Base-by-base conservation (phyloP, 2,329 filamentous ascomycete species). In the Ilyonectria destructans region DNA sequence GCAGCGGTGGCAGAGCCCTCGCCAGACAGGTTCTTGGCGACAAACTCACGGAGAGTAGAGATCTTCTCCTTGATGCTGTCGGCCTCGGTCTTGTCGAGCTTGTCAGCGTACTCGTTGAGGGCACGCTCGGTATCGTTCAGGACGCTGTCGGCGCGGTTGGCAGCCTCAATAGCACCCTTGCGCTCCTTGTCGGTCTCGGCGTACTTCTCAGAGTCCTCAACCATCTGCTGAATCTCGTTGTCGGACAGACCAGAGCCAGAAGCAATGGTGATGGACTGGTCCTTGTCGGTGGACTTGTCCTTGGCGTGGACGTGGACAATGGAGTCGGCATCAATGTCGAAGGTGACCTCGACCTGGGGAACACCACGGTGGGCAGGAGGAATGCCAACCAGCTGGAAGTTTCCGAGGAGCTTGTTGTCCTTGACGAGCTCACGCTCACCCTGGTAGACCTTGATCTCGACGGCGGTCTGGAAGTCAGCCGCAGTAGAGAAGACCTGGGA, bases 361-460 rank as follows among this genome's bases (percentile, higher is more conserved):
- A 98, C 94, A 87, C 95, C 95, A 82, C 95, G 95, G 88, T 97
- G 95, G 64, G 96, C 96, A 77, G 96, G 96, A 66, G 96, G 96
- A 70, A 98, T 98, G 74, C 96, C 96, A 78, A 97, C 95, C 76
- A 98, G 93, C 90, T 98, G 95, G 93, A 98, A 98, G 93, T 98
- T 98, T 71, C 96, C 96, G 67, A 98, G 91, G 69, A 98, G 87
- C 90, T 98, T 98, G 93, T 98, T 98, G 87, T 98, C 96, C 81
- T 92, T 92, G 83, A 98, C 95, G 72, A 98, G 94, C 88, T 98
- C 95, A 93, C 96, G 96, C 90, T 98, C 96, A 89, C 96, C 96
- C 91, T 98, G 95, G 93, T 91, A 98, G 73, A 98, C 96, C 93
- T 98, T 98, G 89, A 98, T 98, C 89, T 98, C 95, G 80, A 98